A percentile compares a stretch with the other conserved stretches of the same genome.
These are phyloP conservation scores for Sugiyamaella qingdaonensis DNA, from an alignment of 805 yeast species.

Conservation along the genomic window DNA sequence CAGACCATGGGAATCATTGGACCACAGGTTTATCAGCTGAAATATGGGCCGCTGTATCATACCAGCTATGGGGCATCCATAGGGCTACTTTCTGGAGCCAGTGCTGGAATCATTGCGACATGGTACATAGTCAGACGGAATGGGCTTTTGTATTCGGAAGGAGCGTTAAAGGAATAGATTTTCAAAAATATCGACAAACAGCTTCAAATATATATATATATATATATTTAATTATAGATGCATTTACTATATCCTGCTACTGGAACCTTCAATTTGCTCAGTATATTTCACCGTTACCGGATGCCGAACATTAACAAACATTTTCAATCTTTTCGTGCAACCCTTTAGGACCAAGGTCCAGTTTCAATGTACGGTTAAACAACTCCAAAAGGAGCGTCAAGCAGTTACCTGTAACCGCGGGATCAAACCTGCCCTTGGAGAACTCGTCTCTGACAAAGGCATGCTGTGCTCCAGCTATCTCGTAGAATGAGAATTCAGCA, in stretches of 20 bases:
- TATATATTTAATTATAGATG: neutral
- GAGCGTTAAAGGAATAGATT: neutral
- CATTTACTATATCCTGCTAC: neutral
- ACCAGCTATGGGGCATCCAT: constrained; percentile 4
- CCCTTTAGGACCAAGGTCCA: constrained; percentile 62
- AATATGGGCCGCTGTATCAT: constrained; percentile 7
- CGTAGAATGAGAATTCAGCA: constrained; percentile 67
- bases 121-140: neutral
- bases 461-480: constrained; percentile 75
- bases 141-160: neutral
- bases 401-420: constrained; percentile 68
- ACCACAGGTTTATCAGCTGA: constrained; percentile 6
- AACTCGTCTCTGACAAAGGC: constrained; percentile 77
- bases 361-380: constrained; percentile 62
- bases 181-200: neutral
- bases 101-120: neutral
- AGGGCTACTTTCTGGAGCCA: neutral
- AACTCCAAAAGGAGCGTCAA: constrained; percentile 64
- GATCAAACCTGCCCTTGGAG: constrained; percentile 77
- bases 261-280: neutral
- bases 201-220: neutral
- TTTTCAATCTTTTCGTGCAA: constrained; percentile 50
- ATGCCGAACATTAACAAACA: constrained; percentile 45
- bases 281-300: too few relatives aligned
- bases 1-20: constrained; percentile 8